Percentiles rank a stretch among this genome's conserved stretches.
Evolutionary conservation across 495 filamentous ascomycete genomes (phyloP).

Genomic region (Elasticomyces elasticus): DNA sequence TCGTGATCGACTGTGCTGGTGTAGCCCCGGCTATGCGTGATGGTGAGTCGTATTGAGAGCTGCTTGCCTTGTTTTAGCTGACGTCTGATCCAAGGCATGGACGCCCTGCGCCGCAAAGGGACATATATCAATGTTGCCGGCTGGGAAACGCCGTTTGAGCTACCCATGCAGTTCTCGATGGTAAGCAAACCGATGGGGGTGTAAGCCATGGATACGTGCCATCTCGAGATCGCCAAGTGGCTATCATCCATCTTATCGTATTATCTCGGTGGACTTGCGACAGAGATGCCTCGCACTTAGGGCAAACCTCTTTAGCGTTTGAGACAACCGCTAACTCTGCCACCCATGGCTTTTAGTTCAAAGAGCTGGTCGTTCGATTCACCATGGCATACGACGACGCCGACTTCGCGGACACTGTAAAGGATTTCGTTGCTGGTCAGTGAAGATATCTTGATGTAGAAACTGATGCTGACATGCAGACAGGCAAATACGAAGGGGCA

Average conservation of each 20-base stretch:
- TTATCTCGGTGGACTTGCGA: too few species aligned
- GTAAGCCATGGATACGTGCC: too few species aligned
- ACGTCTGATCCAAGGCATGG: too few species aligned
- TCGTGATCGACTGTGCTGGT: conserved; percentile 27
- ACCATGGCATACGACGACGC: conserved; percentile 26
- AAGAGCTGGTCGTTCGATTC: conserved; percentile 21
- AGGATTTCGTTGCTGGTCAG: conserved; percentile 25
- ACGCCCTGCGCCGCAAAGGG: conserved; percentile 22
- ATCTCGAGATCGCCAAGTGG: too few species aligned
- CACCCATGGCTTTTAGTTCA: too few species aligned
- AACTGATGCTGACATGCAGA: not conserved
- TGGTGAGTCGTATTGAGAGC: too few species aligned
- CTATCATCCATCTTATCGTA: too few species aligned
- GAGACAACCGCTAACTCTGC: too few species aligned
- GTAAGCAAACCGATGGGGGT: too few species aligned
- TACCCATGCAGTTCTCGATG: conserved; percentile 21
- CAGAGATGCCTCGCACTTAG: too few species aligned
- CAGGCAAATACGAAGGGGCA: conserved; percentile 26
- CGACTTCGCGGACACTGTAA: conserved; percentile 25
- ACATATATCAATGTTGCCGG: conserved; percentile 26
- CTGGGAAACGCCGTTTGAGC: conserved; percentile 23
- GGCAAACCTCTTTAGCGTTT: too few species aligned
- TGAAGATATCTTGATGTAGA: not conserved
- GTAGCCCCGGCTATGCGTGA: conserved; percentile 20
- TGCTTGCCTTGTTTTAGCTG: too few species aligned